Conservation (phyloP, 805 yeast genomes). For the Candida saitoana region DNA sequence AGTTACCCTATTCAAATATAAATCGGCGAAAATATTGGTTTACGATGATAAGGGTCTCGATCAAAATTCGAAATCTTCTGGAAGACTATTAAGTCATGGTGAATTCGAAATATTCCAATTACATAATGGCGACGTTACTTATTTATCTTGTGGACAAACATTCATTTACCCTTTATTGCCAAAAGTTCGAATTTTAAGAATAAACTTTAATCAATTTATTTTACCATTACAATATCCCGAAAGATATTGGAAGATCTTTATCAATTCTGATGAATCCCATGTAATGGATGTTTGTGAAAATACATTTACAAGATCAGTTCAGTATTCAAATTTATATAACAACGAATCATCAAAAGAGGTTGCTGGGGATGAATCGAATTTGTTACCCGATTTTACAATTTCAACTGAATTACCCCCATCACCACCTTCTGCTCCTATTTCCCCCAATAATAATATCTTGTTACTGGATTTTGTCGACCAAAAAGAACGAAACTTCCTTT, state of each 20-base stretch:
- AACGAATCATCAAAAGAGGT: not conserved
- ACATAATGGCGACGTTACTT: slow-evolving; percentile 54
- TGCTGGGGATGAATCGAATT: not conserved
- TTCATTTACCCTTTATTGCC: slow-evolving; percentile 75
- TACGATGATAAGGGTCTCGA: slow-evolving; percentile 29
- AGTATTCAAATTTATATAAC: slow-evolving; percentile 35
- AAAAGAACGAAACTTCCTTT: slow-evolving; percentile 12
- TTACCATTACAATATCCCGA: slow-evolving; percentile 71
- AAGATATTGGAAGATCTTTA: slow-evolving; percentile 61
- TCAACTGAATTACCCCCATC: slow-evolving; percentile 36
- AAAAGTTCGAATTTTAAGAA: slow-evolving; percentile 53
- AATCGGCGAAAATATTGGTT: slow-evolving; percentile 31
- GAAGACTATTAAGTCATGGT: slow-evolving; percentile 59
- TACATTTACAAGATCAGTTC: slow-evolving; percentile 39
- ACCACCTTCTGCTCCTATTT: slow-evolving; percentile 42
- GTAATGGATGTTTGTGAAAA: slow-evolving; percentile 25
- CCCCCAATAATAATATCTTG: slow-evolving; percentile 22
- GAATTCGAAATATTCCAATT: slow-evolving; percentile 55
- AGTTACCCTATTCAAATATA: slow-evolving; percentile 30
- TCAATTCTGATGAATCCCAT: slow-evolving; percentile 28
- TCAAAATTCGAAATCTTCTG: slow-evolving; percentile 22
- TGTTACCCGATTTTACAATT: slow-evolving; percentile 9
- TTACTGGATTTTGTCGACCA: no score
- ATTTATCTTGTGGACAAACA: slow-evolving; percentile 60
- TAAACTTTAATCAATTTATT: slow-evolving; percentile 46